These are phyloP conservation scores for Leccinum disarticulatum DNA, from an alignment of 768 basidiomycete species.

Conservation along the genomic window DNA sequence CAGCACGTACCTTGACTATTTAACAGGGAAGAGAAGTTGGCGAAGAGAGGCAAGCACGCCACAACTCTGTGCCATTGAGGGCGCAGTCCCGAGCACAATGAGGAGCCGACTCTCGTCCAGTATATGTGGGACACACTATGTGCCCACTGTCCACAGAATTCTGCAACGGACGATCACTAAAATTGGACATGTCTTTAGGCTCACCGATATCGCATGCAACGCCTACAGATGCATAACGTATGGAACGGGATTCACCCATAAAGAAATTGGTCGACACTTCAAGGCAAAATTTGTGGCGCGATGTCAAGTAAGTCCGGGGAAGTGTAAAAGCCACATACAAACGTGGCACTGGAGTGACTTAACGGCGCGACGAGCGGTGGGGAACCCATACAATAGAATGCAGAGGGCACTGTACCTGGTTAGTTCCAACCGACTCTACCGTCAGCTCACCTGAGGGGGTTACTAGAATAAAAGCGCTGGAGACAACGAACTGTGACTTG, in stretches of 20 bases:
- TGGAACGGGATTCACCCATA: conserved; percentile 12
- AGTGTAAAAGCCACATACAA: background rate
- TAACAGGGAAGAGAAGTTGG: conserved; percentile 4
- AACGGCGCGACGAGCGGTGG: conserved; percentile 1
- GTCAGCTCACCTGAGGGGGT: background rate
- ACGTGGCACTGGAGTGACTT: conserved; percentile 12
- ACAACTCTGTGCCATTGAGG: conserved; percentile 6
- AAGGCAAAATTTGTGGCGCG: conserved; percentile 25
- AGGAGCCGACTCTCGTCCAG: conserved; percentile 8
- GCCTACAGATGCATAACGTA: background rate
- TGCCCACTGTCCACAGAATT: background rate
- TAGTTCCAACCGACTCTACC: background rate
- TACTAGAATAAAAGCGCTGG: background rate
- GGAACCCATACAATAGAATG: conserved; percentile 4
- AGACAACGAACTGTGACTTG: background rate
- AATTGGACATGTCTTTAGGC: background rate
- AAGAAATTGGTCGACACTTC: conserved; percentile 2
- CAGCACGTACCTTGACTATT: conserved; percentile 19
- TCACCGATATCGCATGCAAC: conserved; percentile 3
- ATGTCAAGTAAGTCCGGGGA: background rate
- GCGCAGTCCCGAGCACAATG: background rate
- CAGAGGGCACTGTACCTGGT: background rate
- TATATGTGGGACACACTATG: conserved; percentile 3
- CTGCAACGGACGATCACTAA: background rate
- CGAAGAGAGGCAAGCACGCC: background rate